A percentile compares a stretch with the other conserved stretches of the same genome.
These are phyloP conservation scores for Erysimum cheiri DNA, from an alignment of 441 rosid species.

Conservation along the genomic window DNA sequence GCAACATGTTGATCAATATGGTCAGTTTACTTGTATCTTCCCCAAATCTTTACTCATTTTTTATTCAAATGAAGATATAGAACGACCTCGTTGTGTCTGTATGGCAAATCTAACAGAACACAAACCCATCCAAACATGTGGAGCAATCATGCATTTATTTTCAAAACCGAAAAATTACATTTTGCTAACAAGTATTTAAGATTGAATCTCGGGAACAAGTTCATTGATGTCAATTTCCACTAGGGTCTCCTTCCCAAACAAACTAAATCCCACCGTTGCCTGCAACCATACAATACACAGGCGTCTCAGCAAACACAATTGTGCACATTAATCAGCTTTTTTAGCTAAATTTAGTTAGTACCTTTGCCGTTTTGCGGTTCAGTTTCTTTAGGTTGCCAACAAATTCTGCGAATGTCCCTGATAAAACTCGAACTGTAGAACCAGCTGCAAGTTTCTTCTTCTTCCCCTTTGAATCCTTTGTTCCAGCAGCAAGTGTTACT, in stretches of 20 bases:
- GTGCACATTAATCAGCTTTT: not conserved
- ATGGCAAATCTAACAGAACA: not conserved
- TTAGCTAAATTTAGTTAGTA: constrained; percentile 28
- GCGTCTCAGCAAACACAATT: constrained; percentile 23
- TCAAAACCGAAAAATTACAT: constrained; percentile 24
- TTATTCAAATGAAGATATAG: not conserved
- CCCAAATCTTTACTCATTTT: too few species aligned
- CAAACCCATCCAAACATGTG: not conserved
- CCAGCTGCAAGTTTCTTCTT: constrained; percentile 58
- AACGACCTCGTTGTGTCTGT: constrained; percentile 1
- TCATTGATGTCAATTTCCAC: constrained; percentile 77
- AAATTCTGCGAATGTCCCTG: constrained; percentile 80
- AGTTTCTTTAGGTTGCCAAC: constrained; percentile 75
- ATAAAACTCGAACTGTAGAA: constrained; percentile 67
- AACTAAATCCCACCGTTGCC: constrained; percentile 82
- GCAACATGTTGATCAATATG: constrained; percentile 20
- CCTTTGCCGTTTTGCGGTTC: constrained; percentile 77
- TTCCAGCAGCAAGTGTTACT: constrained; percentile 35
- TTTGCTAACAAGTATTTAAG: constrained; percentile 25
- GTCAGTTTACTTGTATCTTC: not conserved
- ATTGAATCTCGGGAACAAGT: constrained; percentile 60
- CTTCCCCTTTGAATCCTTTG: constrained; percentile 38
- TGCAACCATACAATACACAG: constrained; percentile 47
- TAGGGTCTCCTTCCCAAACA: constrained; percentile 85
- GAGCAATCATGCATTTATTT: constrained; percentile 1